Evolutionary conservation across 441 rosid genomes (phyloP).

Genomic region (Geranium incanum): DNA sequence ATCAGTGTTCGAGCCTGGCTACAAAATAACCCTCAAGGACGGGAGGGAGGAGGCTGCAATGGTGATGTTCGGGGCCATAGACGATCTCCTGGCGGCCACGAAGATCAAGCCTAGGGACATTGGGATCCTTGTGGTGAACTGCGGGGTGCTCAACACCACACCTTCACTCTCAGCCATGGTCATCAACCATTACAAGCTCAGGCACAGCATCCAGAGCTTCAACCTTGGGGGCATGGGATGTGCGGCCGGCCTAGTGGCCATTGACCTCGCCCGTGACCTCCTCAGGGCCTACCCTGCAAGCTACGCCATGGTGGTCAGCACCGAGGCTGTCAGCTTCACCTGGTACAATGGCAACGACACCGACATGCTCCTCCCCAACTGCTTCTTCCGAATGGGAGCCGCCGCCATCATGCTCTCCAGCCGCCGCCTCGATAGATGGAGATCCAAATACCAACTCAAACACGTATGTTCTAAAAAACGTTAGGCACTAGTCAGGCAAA

Average conservation of each 20-base stretch:
- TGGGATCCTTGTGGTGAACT: constrained; percentile 49
- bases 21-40: constrained; percentile 37
- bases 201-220: constrained; percentile 53
- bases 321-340: constrained; percentile 49
- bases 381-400: constrained; percentile 69
- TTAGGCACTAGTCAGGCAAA: no score
- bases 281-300: constrained; percentile 42
- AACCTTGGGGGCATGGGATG: constrained; percentile 79
- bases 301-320: constrained; percentile 56
- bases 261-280: constrained; percentile 60
- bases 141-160: constrained; percentile 57
- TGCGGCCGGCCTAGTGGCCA: constrained; percentile 52
- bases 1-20: constrained; percentile 35
- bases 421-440: constrained; percentile 43
- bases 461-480: constrained; percentile 30
- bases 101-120: constrained; percentile 42
- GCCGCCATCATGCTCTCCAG: constrained; percentile 64
- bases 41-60: constrained; percentile 61
- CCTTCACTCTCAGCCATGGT: constrained; percentile 64
- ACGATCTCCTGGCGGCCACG: constrained; percentile 45
- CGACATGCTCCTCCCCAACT: constrained; percentile 61
- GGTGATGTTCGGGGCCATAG: constrained; percentile 55
- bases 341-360: constrained; percentile 50
- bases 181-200: constrained; percentile 55
- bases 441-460: constrained; percentile 55